Percentiles rank a stretch among this genome's conserved stretches.
Conservation (phyloP, 78 protist species). For the Bigelowiella natans region DNA sequence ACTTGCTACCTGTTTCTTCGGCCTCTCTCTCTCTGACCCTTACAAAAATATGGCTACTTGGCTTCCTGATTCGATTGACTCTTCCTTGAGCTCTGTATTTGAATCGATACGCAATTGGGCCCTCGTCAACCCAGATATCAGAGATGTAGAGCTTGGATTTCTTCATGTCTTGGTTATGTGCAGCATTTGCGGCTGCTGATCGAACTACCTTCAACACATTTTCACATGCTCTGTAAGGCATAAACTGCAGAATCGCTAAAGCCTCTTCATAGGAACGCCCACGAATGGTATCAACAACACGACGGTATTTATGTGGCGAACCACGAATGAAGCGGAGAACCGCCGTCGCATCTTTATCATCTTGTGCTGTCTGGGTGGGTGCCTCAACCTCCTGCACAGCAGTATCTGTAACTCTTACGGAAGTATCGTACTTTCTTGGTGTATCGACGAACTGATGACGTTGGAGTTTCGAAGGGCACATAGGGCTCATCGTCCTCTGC, state of each 20-base stretch:
- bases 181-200: background rate
- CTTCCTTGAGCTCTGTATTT: background rate
- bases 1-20: background rate
- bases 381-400: too few relatives aligned
- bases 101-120: background rate
- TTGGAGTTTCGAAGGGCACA: too few relatives aligned
- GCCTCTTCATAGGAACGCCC: background rate
- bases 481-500: too few relatives aligned
- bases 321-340: background rate
- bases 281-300: background rate
- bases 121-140: background rate
- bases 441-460: too few relatives aligned
- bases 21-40: background rate
- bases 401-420: too few relatives aligned
- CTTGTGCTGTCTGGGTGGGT: background rate
- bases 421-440: too few relatives aligned
- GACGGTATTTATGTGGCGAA: background rate
- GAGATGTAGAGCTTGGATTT: background rate
- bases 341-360: background rate
- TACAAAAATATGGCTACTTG: background rate
- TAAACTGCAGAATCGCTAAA: background rate
- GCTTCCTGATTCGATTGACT: background rate
- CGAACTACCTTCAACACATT: background rate
- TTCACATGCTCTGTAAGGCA: background rate
- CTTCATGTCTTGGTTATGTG: background rate